A percentile compares a stretch with the other conserved stretches of the same genome.
Evolutionary conservation across 805 yeast species (phyloP).

Genomic region (Debaryomyces maramus): DNA sequence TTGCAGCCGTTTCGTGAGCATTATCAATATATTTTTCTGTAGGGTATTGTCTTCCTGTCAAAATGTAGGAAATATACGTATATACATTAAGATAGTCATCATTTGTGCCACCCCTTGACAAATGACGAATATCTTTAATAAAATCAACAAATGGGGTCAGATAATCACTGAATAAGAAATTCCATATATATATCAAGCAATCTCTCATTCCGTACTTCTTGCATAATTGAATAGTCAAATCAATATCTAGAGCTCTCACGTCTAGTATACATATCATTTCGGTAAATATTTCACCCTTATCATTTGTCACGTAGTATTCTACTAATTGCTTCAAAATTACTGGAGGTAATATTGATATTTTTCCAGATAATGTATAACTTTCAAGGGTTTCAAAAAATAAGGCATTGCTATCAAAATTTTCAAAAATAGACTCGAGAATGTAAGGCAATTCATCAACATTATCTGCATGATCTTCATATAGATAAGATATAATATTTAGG

Average conservation of each 20-base stretch:
- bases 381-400: conserved; percentile 56
- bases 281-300: conserved; percentile 54
- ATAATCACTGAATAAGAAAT: conserved; percentile 65
- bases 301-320: conserved; percentile 40
- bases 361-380: conserved; percentile 47
- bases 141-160: conserved; percentile 68
- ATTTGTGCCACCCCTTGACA: not conserved
- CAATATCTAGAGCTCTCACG: conserved; percentile 69
- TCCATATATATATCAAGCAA: conserved; percentile 71
- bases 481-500: conserved; percentile 13
- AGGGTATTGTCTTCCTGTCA: conserved; percentile 83
- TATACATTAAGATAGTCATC: conserved; percentile 17
- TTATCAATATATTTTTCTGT: conserved; percentile 51
- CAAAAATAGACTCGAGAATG: conserved; percentile 31
- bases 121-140: conserved; percentile 31
- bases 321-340: conserved; percentile 62
- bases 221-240: conserved; percentile 67
- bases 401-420: conserved; percentile 25
- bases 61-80: conserved; percentile 62
- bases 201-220: conserved; percentile 56
- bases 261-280: conserved; percentile 71
- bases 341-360: conserved; percentile 59
- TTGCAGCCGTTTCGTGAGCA: conserved; percentile 39
- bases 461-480: conserved; percentile 7
- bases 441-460: conserved; percentile 46